Evolutionary conservation across 1,284 basidiomycete genomes (phyloP), one percentile per base, ranked within the genome.

Genomic region (Marasmius sp.): DNA sequence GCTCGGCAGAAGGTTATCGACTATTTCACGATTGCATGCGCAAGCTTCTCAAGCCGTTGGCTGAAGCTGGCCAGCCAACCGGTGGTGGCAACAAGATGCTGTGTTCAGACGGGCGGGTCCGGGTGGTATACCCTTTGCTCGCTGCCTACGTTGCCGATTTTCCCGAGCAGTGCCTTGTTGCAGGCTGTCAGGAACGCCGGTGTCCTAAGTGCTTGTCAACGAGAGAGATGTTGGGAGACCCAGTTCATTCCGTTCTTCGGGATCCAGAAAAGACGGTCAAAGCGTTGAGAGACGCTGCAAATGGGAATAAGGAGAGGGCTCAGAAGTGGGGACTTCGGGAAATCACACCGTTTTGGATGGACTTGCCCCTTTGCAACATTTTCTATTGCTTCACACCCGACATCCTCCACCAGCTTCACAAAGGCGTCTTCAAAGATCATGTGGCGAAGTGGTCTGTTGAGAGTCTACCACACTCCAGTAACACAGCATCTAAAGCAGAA

Each of bases 91-190:
- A 72, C 1, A 59, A 66, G 9, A 69, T 76, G 58, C 57, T 37
- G 3, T 68, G 72, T 49, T 66, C 65, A 0, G 67, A 75, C 61
- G 72, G 74, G 18, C 22, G 56, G 12, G 41, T 65, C 2, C 64
- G 74, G 36, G 37, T 52, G 10, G 61, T 71, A 20, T 64, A 62
- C 59, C 70, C 69, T 8, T 61, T 71, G n/a, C 68, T 75, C 16
- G 65, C 70, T 0, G 57, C 63, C 16, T 74, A 74, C 54, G 68
- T 74, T 12, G 72, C 70, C 1, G 73, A 75, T 59, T 74, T 73
- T 57, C 76, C 74, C 0, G 75, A 77, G 58, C 75, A 76, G 50
- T 67, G 66, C 38, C 61, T 71, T 22, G 64, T 71, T 16, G 56
- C 59, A 4, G 68, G 69, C 53, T 52, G 55, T 10, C 66, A 67